Conservation (phyloP, 2,329 filamentous ascomycete genomes). For the Neospermospora avenae region DNA sequence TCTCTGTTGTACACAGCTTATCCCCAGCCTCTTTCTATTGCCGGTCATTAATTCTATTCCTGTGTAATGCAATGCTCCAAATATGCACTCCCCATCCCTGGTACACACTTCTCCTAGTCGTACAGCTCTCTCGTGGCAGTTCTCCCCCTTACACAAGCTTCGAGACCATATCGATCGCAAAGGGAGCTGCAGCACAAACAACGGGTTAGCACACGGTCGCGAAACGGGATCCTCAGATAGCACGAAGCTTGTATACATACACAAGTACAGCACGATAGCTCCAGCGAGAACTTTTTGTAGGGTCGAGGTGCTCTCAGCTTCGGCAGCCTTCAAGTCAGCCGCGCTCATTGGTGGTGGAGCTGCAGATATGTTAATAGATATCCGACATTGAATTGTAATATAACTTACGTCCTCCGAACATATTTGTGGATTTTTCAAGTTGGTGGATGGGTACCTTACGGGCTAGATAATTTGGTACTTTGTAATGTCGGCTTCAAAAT, state of each 20-base stretch:
- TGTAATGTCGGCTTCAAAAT: conserved; percentile 3
- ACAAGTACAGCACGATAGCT: conserved; percentile 70
- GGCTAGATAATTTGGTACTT: not conserved
- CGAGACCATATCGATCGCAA: conserved; percentile 51
- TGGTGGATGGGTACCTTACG: conserved; percentile 4
- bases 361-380: conserved; percentile 14
- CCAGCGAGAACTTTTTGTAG: conserved; percentile 65
- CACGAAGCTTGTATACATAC: conserved; percentile 48
- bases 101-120: not conserved
- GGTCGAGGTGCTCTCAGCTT: conserved; percentile 64
- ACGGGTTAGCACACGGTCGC: conserved; percentile 4
- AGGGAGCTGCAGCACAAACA: conserved; percentile 43
- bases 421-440: conserved; percentile 37
- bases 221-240: not conserved
- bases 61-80: conserved; percentile 2
- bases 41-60: not conserved
- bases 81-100: not conserved
- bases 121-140: not conserved
- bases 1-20: not conserved
- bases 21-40: not conserved
- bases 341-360: conserved; percentile 65
- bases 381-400: not conserved
- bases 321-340: conserved; percentile 67
- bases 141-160: conserved; percentile 43
- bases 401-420: conserved; percentile 62